phyloP scores from a whole-genome alignment of 164 flowering plant genomes.

The Chimonanthus praecox region DNA sequence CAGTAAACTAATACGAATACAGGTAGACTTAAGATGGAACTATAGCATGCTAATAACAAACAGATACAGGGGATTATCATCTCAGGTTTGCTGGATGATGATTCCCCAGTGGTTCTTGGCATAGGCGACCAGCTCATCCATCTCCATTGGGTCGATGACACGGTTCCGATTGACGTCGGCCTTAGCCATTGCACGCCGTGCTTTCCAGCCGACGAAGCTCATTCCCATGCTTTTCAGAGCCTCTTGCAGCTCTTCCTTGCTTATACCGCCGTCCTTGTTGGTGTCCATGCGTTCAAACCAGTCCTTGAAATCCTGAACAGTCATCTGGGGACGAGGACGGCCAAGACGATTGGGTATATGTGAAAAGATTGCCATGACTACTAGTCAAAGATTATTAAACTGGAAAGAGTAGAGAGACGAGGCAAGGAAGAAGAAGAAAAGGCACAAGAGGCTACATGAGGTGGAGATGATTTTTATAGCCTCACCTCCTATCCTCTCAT shows the following conservation, averaged over 20 bases:
- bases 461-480: too few relatives aligned
- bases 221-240: neutral
- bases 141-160: neutral
- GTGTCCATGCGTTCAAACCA: neutral
- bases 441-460: too few relatives aligned
- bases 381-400: neutral
- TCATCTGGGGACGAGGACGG: neutral
- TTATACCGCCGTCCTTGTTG: neutral
- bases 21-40: neutral
- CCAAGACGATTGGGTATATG: neutral
- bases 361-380: neutral
- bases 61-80: neutral
- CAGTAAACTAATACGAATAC: neutral
- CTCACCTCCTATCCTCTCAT: too few relatives aligned
- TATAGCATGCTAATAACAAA: neutral
- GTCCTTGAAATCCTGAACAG: neutral
- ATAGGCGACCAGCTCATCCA: neutral
- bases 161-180: neutral
- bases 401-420: neutral
- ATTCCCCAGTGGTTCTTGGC: neutral
- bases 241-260: neutral
- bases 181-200: neutral
- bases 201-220: neutral
- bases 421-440: too few relatives aligned
- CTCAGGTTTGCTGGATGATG: neutral